phyloP scores from a whole-genome alignment of 2,329 filamentous ascomycete species.

The Plenodomus lindquistii region DNA sequence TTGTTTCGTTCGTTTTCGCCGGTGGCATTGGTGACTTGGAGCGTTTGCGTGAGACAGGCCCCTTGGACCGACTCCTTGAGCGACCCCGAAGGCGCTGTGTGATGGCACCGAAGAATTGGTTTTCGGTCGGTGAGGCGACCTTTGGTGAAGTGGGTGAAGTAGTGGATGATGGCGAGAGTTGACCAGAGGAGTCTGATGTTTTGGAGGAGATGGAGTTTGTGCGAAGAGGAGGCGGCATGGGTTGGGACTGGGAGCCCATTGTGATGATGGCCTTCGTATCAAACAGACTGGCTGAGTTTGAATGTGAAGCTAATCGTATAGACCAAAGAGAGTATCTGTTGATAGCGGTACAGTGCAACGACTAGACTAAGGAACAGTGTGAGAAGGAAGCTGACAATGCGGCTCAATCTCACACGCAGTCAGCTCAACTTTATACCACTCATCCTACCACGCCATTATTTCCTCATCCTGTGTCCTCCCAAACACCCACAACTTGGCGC shows the following conservation, averaged over 20 bases:
- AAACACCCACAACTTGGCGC: slow-evolving; percentile 27
- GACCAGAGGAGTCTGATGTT: slow-evolving; percentile 27
- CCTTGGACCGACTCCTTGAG: slow-evolving; percentile 39
- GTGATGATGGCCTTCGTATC: neutral
- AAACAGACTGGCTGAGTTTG: no score
- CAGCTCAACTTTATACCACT: slow-evolving; percentile 21
- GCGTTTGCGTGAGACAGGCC: slow-evolving; percentile 25
- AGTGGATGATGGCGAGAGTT: slow-evolving; percentile 25
- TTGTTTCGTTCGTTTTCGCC: slow-evolving; percentile 3
- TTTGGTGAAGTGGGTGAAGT: slow-evolving; percentile 14
- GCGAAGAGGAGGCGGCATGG: slow-evolving; percentile 35
- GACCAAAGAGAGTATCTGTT: neutral
- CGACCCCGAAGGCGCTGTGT: slow-evolving; percentile 37
- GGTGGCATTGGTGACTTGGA: slow-evolving; percentile 41
- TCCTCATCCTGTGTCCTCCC: slow-evolving; percentile 11
- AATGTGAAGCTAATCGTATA: neutral
- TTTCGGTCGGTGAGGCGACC: slow-evolving; percentile 30
- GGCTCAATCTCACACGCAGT: slow-evolving; percentile 26
- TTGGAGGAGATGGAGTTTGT: slow-evolving; percentile 35
- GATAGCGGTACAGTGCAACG: neutral
- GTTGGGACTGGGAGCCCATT: slow-evolving; percentile 34
- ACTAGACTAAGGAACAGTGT: neutral
- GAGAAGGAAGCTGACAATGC: slow-evolving; percentile 17
- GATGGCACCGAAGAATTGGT: slow-evolving; percentile 44
- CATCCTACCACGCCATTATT: slow-evolving; percentile 7